These are phyloP conservation scores for Thuidium tamariscinum DNA, from an alignment of 225 moss, liverwort and hornwort species.

Conservation along the genomic window DNA sequence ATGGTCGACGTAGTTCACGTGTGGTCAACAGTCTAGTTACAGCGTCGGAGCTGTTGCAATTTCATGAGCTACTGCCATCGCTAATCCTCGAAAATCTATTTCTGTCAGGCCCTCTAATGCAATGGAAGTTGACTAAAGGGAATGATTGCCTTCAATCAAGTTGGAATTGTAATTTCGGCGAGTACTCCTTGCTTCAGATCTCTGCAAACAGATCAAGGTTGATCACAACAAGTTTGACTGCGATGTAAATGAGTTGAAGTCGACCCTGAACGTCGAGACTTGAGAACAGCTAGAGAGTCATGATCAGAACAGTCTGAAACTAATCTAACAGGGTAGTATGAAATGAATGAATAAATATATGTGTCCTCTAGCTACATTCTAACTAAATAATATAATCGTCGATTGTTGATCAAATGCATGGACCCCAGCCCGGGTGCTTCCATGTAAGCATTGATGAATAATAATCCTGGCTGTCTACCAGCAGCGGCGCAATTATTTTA, in stretches of 20 bases:
- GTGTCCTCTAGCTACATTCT: neutral
- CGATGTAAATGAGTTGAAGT: neutral
- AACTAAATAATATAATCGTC: neutral
- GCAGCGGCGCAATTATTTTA: neutral
- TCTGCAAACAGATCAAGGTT: neutral
- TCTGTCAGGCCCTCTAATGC: conserved; percentile 19
- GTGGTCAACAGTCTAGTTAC: neutral
- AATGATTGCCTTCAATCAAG: conserved; percentile 22
- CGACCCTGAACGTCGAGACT: neutral
- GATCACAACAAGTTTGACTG: neutral
- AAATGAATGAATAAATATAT: neutral
- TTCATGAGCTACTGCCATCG: conserved; percentile 14
- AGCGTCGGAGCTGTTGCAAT: neutral
- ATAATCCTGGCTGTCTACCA: neutral
- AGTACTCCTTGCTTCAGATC: neutral
- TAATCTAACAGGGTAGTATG: neutral
- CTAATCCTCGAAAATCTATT: neutral
- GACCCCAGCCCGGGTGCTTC: neutral
- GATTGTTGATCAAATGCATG: neutral
- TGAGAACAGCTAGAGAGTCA: neutral
- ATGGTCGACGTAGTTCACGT: conserved; percentile 4
- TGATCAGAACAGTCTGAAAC: neutral
- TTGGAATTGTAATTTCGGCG: conserved; percentile 4
- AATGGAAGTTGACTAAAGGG: conserved; percentile 14
- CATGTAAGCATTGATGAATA: conserved; percentile 6